These are phyloP conservation scores for Saprolegnia diclina DNA, from an alignment of 352 stramenopile genomes.

Conservation along the genomic window DNA sequence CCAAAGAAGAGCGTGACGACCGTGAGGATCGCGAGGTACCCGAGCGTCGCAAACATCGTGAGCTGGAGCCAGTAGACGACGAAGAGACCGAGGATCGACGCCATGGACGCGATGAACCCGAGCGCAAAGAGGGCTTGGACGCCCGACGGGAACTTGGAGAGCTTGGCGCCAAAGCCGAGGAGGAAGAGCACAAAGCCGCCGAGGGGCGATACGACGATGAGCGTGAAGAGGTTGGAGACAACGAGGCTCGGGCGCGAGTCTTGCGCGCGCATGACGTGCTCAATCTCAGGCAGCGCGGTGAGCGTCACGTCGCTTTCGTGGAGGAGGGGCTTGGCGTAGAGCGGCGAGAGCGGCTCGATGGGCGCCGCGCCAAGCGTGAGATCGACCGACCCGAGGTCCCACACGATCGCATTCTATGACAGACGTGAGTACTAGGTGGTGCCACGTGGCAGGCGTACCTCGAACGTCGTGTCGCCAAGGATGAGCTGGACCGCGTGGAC, in stretches of 20 bases:
- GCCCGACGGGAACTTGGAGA: constrained; percentile 44
- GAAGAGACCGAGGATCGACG: constrained; percentile 72
- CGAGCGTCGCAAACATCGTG: constrained; percentile 82
- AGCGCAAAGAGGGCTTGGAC: constrained; percentile 59
- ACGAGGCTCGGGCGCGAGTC: constrained; percentile 55
- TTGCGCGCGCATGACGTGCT: constrained; percentile 78
- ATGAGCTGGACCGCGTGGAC: constrained; percentile 62
- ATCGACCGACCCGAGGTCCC: constrained; percentile 58
- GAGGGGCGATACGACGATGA: constrained; percentile 53
- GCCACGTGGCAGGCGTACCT: constrained; percentile 28
- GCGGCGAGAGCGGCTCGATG: constrained; percentile 53
- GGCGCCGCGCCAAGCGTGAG: constrained; percentile 59
- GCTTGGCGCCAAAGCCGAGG: constrained; percentile 50
- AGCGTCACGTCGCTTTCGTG: constrained; percentile 86
- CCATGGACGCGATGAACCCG: constrained; percentile 69
- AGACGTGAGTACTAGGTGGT: neutral
- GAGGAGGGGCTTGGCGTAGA: constrained; percentile 83
- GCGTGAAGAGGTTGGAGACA: constrained; percentile 68
- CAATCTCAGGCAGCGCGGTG: constrained; percentile 76
- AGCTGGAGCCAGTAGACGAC: constrained; percentile 83
- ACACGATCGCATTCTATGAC: constrained; percentile 52
- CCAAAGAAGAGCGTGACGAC: constrained; percentile 53
- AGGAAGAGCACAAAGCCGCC: constrained; percentile 59
- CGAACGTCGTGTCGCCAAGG: constrained; percentile 68
- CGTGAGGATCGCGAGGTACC: constrained; percentile 61